A percentile compares a stretch with the other conserved stretches of the same genome.
Conservation (phyloP, 129 eudicot genomes). For the Daucus carota region DNA sequence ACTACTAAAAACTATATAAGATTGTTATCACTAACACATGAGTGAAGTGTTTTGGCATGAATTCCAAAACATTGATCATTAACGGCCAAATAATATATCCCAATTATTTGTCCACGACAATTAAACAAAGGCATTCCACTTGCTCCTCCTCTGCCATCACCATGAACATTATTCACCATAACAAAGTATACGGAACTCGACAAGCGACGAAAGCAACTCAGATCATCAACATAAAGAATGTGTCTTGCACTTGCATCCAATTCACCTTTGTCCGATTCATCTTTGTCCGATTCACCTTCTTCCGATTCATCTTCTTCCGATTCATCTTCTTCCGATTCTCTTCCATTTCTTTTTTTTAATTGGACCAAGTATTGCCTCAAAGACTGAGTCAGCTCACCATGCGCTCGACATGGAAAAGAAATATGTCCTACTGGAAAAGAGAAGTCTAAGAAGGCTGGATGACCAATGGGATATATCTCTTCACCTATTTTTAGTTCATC, state of each 20-base stretch:
- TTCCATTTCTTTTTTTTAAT: too few relatives aligned
- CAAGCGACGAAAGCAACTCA: not conserved
- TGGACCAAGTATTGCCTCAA: not conserved
- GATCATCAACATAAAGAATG: too few relatives aligned
- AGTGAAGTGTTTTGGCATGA: too few relatives aligned
- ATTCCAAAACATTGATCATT: not conserved
- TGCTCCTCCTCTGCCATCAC: not conserved
- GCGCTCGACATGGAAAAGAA: not conserved
- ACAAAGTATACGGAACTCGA: not conserved
- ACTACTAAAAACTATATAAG: too few relatives aligned
- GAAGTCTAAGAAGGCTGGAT: not conserved
- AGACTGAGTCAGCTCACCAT: not conserved
- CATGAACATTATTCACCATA: not conserved
- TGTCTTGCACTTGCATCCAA: not conserved
- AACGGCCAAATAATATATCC: not conserved
- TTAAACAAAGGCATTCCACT: not conserved
- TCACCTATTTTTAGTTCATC: not conserved
- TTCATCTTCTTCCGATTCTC: too few relatives aligned
- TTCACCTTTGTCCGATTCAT: too few relatives aligned
- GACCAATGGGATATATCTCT: not conserved
- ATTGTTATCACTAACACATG: too few relatives aligned
- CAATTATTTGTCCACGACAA: not conserved
- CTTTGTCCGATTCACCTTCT: too few relatives aligned
- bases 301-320: too few relatives aligned
- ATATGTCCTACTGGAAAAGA: not conserved